Evolutionary conservation across 495 filamentous ascomycete species (phyloP), one percentile per base, ranked within the genome.

Genomic region (Penicillium diatomitis): DNA sequence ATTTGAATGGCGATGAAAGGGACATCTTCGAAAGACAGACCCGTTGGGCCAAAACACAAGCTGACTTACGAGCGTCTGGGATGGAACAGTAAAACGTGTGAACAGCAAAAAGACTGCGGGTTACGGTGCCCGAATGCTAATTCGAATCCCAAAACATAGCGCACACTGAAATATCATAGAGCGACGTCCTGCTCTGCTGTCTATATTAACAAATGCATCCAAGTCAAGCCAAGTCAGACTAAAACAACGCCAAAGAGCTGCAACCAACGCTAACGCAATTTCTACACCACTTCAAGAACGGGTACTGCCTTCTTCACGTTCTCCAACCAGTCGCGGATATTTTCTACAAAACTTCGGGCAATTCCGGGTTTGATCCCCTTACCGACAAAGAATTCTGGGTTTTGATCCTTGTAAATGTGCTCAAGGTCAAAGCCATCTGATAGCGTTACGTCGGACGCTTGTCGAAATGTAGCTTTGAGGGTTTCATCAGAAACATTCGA

Each of bases 381-480:
- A 5, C 53, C 39, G 28, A 56, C 54, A 32, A 63, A 63, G 46
- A 65, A 63, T 34, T 4, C 48, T 28, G 56, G 53, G 28, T 65
- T 49, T 52, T 56, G 61, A 50, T 64, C 53, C 20, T 53, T 28
- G 31, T 50, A 45, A 11, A 61, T 50, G 45, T 52, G 58, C 40
- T 57, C 32, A 39, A 61, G 50, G 41, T 61, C 58, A 37, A 64
- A 49, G 33, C 49, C 45, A 44, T 55, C 47, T 28, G 50, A 41
- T 3, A 49, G 11, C 32, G 44, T 43, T 8, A 58, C 12, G 31
- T 58, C 34, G 34, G 35, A 49, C n/a, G 46, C 50, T 50, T 57
- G 46, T 46, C 44, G 44, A 43, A 60, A 54, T 38, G 44, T 32
- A 44, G 43, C 46, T 46, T 62, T 60, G n/a, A 40, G 38, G 8